phyloP scores from a whole-genome alignment of 257 asterid species.

The Lantana camara region DNA sequence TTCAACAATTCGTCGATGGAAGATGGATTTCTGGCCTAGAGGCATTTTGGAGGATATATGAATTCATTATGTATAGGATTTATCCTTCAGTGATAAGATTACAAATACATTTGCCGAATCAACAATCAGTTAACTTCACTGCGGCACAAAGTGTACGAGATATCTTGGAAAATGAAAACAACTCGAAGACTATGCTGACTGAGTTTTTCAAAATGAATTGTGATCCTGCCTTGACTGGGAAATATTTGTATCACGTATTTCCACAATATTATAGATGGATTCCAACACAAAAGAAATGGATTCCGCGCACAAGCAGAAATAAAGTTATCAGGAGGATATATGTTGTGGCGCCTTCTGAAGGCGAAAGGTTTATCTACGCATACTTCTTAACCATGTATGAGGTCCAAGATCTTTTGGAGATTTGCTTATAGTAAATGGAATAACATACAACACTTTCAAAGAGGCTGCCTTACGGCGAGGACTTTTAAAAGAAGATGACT shows the following conservation, averaged over 20 bases:
- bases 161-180: neutral
- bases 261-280: no score
- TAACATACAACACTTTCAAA: no score
- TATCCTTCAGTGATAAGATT: neutral
- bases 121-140: no score
- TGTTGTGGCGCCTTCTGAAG: no score
- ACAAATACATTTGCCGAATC: no score
- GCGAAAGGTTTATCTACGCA: neutral
- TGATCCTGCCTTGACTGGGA: neutral
- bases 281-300: no score
- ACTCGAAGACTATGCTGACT: neutral
- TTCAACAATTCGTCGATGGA: neutral
- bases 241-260: neutral
- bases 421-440: no score
- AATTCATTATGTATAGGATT: neutral
- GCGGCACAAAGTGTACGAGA: no score
- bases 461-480: no score
- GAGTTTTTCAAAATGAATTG: neutral
- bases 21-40: constrained; percentile 5
- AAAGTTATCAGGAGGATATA: no score
- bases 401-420: constrained; percentile 7
- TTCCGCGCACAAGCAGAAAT: no score
- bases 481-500: no score
- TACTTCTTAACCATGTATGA: neutral
- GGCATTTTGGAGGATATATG: neutral